These are phyloP conservation scores for Crithidia brevicula DNA, from an alignment of 208 protist genomes.

Conservation along the genomic window DNA sequence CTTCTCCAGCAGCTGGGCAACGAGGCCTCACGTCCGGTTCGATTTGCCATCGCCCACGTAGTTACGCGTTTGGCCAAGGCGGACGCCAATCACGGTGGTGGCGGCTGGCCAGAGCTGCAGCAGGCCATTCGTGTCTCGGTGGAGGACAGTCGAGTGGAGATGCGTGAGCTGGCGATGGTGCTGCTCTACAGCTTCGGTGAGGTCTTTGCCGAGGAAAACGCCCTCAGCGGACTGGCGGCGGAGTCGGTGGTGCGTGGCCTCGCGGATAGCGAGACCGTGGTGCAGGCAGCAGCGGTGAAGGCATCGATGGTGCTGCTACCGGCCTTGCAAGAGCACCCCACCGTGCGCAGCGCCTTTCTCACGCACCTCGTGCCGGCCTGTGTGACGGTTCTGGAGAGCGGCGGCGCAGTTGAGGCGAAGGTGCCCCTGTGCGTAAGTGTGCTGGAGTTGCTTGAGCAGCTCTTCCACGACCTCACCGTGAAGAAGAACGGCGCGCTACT, in stretches of 20 bases:
- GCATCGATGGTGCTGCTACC: slow-evolving; percentile 68
- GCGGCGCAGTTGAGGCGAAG: slow-evolving; percentile 26
- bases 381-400: slow-evolving; percentile 43
- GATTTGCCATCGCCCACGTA: slow-evolving; percentile 81
- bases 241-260: slow-evolving; percentile 75
- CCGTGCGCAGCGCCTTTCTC: slow-evolving; percentile 41
- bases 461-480: slow-evolving; percentile 51
- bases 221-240: slow-evolving; percentile 33
- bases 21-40: slow-evolving; percentile 71
- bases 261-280: slow-evolving; percentile 50
- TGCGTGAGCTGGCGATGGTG: slow-evolving; percentile 89
- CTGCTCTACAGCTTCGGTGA: slow-evolving; percentile 81
- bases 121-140: slow-evolving; percentile 52
- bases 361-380: slow-evolving; percentile 48
- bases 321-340: slow-evolving; percentile 38
- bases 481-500: slow-evolving; percentile 53
- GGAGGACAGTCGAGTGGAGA: slow-evolving; percentile 54
- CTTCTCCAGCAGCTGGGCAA: slow-evolving; percentile 67
- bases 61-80: slow-evolving; percentile 75
- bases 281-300: slow-evolving; percentile 66
- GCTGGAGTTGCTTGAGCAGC: slow-evolving; percentile 74
- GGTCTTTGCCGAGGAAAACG: slow-evolving; percentile 51
- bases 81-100: slow-evolving; percentile 42
- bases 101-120: slow-evolving; percentile 71
- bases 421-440: slow-evolving; percentile 60